Conservation (phyloP, 371 early-diverging fungal genomes). For the Mortierella sp. region DNA sequence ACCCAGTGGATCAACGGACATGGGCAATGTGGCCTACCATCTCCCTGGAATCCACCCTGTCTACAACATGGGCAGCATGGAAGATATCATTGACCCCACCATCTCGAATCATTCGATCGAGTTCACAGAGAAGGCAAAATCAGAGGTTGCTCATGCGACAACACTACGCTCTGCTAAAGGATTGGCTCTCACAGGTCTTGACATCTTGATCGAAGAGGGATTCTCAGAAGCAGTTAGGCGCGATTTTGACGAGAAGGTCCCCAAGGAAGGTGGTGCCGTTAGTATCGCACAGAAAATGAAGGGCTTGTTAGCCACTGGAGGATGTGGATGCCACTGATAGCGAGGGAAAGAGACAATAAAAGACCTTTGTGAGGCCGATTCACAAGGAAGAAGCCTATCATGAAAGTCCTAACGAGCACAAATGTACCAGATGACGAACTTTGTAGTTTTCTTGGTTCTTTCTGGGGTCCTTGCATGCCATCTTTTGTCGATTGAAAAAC, state of each 20-base stretch:
- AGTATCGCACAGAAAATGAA: conserved; percentile 1
- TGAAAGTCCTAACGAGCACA: no score
- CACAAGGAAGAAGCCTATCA: no score
- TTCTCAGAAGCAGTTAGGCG: conserved; percentile 30
- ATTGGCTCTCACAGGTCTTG: conserved; percentile 52
- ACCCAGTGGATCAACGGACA: conserved; percentile 72
- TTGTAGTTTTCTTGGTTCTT: no score
- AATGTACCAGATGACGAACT: no score
- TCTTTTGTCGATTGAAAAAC: no score
- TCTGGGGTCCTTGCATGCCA: no score
- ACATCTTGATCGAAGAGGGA: conserved; percentile 45
- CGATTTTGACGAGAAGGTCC: conserved; percentile 31
- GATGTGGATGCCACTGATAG: conserved; percentile 38
- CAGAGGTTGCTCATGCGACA: conserved; percentile 69
- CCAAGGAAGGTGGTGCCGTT: conserved; percentile 8
- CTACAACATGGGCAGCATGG: conserved; percentile 56
- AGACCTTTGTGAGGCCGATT: no score
- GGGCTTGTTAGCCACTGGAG: conserved; percentile 16
- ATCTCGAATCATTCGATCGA: conserved; percentile 74
- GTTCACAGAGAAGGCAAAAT: conserved; percentile 69
- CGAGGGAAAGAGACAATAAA: no score
- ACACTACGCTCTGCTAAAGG: conserved; percentile 65
- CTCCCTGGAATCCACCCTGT: conserved; percentile 65
- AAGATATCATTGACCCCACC: conserved; percentile 54
- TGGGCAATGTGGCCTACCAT: conserved; percentile 74